Conservation (phyloP, 805 yeast species). For the Myxozyma udenii region DNA sequence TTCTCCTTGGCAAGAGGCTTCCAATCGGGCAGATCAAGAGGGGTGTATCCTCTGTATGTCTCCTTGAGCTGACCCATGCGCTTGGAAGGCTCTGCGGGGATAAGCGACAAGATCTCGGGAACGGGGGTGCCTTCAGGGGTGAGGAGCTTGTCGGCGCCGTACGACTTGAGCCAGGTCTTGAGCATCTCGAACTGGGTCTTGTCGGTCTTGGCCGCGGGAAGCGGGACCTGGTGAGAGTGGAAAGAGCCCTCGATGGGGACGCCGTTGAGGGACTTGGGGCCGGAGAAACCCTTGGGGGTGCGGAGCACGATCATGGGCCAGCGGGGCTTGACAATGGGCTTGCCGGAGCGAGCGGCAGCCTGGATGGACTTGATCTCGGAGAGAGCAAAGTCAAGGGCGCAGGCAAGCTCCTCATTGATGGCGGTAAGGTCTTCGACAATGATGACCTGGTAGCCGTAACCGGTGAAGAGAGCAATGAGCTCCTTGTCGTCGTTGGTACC, state of each 20-base stretch:
- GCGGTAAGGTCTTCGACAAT: constrained; percentile 23
- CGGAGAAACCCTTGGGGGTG: constrained; percentile 30
- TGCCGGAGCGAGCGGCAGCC: constrained; percentile 26
- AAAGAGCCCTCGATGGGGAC: constrained; percentile 29
- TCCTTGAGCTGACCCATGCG: constrained; percentile 30
- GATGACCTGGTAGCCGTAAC: constrained; percentile 29
- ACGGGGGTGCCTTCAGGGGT: constrained; percentile 23
- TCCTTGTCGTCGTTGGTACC: constrained; percentile 29
- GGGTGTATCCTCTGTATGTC: constrained; percentile 24
- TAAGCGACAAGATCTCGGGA: constrained; percentile 17
- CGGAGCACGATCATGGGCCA: constrained; percentile 32
- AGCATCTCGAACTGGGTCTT: constrained; percentile 22
- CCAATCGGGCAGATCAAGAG: constrained; percentile 29
- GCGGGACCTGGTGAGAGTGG: constrained; percentile 32
- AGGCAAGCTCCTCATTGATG: constrained; percentile 26
- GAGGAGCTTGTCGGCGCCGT: constrained; percentile 21
- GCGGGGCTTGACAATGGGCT: constrained; percentile 26
- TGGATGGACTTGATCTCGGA: constrained; percentile 25
- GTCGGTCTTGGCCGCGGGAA: constrained; percentile 28
- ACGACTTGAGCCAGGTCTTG: constrained; percentile 26
- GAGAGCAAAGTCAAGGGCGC: constrained; percentile 28
- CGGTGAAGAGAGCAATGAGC: constrained; percentile 27
- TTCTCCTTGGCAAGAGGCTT: constrained; percentile 24
- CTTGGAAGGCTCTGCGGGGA: constrained; percentile 18
- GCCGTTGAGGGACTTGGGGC: constrained; percentile 28